Percentiles rank a stretch among this genome's conserved stretches.
Evolutionary conservation across 2,329 filamentous ascomycete species (phyloP).

Genomic region (Sporothrix phasma): DNA sequence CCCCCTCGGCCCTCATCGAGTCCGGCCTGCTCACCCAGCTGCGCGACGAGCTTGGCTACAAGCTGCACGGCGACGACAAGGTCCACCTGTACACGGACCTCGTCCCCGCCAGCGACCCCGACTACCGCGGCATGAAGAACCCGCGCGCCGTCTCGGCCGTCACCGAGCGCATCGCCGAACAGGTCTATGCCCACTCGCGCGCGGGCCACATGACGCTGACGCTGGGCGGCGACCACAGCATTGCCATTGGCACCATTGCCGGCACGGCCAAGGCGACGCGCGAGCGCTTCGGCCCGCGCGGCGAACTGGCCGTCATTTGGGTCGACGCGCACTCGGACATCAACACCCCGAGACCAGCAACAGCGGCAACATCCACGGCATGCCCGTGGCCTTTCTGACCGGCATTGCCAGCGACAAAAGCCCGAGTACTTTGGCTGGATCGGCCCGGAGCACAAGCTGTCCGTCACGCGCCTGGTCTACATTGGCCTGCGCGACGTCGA

Average conservation of each 20-base stretch:
- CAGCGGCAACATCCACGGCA: constrained; percentile 93
- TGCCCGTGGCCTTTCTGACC: constrained; percentile 89
- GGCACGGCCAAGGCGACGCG: constrained; percentile 78
- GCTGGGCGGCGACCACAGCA: constrained; percentile 89
- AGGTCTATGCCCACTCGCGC: constrained; percentile 79
- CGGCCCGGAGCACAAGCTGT: constrained; percentile 57
- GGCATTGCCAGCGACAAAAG: constrained; percentile 69
- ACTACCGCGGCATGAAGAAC: constrained; percentile 89
- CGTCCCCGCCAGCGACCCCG: constrained; percentile 61
- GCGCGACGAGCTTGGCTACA: constrained; percentile 76
- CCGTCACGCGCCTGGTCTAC: constrained; percentile 81
- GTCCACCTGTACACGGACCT: constrained; percentile 77
- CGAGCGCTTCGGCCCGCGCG: constrained; percentile 55
- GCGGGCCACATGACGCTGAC: constrained; percentile 83
- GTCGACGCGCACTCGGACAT: constrained; percentile 97
- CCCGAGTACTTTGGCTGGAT: constrained; percentile 85
- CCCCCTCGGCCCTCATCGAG: constrained; percentile 79
- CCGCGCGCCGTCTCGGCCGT: constrained; percentile 77
- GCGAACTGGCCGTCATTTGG: constrained; percentile 94
- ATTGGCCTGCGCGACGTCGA: constrained; percentile 93
- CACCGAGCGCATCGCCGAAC: constrained; percentile 65
- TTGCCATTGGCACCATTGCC: constrained; percentile 87
- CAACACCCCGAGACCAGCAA: constrained; percentile 83
- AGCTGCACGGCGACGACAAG: constrained; percentile 69
- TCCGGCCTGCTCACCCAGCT: constrained; percentile 79